Base-by-base conservation (phyloP, 768 basidiomycete species). In the Tephrocybe sp. region DNA sequence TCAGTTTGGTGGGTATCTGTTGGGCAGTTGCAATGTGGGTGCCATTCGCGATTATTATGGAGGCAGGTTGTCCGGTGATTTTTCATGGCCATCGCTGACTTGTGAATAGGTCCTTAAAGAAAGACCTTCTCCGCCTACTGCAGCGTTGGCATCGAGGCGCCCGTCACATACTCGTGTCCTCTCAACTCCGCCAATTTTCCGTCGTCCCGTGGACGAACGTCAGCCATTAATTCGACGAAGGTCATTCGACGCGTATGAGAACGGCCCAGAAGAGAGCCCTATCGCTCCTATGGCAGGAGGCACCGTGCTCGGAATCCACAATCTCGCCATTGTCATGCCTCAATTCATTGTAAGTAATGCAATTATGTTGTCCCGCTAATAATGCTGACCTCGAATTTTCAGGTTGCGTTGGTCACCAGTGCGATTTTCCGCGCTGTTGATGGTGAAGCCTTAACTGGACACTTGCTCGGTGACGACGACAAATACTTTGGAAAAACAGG, bases 1-100 rank as follows among this genome's bases (percentile, higher is more conserved):
- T 97, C 48, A 84, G 84, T 44, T 63, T 95, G 44, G 83, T 96
- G 19, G 95, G 95, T 35, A 87, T 97, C 30, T 95, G 89, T 66
- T 98, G 95, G 95, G 91, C 93, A 9, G 91, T 97, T 32, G 92
- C 95, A n/a, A 92, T 90, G 71, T 97, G 95, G 95, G 91, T 92
- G 13, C 94, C 94, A 2, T 97, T 97, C 58, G 89, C 94, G 16
- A 93, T 97, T 60, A 92, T 98, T 69, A 98, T 98, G 94, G 94
- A 95, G 82, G 92, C 82, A 55, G 42, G 78, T 58, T 4, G 22
- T 27, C 5, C 40, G 18, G 46, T 47, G 30, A 18, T 42, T 27
- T 2, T 5, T 25, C 13, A 5, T 19, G 36, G 9, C n/a, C 36
- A 18, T 18, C 42, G 34, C 39, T 31, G 22, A 51, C n/a, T 44